Conservation (phyloP, 768 basidiomycete species). For the Candolleomyces aberdarensis region DNA sequence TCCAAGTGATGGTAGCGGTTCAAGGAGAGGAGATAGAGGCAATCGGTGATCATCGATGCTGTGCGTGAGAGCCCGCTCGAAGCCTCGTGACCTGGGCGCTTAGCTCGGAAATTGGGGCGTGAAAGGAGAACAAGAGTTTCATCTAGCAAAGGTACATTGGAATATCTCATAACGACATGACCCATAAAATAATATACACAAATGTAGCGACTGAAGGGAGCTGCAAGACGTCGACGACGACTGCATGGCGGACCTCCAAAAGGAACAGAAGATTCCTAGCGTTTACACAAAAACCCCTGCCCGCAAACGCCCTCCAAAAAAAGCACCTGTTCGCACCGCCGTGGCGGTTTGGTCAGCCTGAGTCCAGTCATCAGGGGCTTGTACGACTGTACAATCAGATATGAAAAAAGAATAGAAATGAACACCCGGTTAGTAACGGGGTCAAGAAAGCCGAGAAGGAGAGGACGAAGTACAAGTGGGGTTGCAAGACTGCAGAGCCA, state of each 20-base stretch:
- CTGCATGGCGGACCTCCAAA: slow-evolving; percentile 14
- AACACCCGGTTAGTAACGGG: neutral
- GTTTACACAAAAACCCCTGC: slow-evolving; percentile 22
- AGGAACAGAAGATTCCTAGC: slow-evolving; percentile 17
- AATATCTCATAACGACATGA: too few relatives aligned
- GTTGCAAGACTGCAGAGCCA: slow-evolving; percentile 43
- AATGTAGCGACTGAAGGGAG: too few relatives aligned
- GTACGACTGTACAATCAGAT: slow-evolving; percentile 12
- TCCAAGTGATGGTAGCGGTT: too few relatives aligned
- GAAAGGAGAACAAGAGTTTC: too few relatives aligned
- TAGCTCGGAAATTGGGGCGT: too few relatives aligned
- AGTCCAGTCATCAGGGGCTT: slow-evolving; percentile 19
- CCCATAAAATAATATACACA: too few relatives aligned
- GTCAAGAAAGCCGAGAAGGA: neutral
- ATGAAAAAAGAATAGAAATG: neutral
- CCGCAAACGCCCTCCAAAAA: slow-evolving; percentile 26
- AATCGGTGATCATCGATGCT: too few relatives aligned
- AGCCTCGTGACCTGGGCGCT: too few relatives aligned
- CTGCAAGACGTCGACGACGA: too few relatives aligned
- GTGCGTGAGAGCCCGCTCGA: too few relatives aligned
- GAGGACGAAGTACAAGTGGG: slow-evolving; percentile 35
- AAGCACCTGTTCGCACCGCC: slow-evolving; percentile 22
- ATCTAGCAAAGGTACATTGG: too few relatives aligned
- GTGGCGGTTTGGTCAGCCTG: slow-evolving; percentile 21
- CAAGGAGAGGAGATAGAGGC: too few relatives aligned